Percentiles rank a stretch among this genome's conserved stretches.
phyloP scores from a whole-genome alignment of 73 alveolate species.

The Tetrahymena elliotti region DNA sequence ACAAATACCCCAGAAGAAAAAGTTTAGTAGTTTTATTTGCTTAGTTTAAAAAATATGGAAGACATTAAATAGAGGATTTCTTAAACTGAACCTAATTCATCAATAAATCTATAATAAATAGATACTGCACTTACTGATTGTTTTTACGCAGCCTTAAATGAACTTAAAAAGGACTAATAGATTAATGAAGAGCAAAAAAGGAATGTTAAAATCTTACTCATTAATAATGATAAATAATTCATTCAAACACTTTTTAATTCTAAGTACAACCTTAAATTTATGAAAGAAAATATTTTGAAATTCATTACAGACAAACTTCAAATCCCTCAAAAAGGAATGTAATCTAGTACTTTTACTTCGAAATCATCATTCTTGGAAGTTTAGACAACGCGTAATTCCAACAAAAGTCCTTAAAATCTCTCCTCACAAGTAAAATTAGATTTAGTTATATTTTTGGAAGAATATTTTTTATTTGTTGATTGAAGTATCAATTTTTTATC shows the following conservation, averaged over 20 bases:
- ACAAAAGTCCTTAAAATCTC: not conserved
- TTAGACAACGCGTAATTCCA: not conserved
- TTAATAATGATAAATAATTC: not conserved
- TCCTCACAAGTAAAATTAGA: not conserved
- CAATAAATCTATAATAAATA: not conserved
- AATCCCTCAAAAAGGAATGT: not conserved
- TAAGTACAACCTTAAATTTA: not conserved
- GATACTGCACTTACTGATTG: not conserved
- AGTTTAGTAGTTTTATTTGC: not conserved
- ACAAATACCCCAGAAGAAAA: not conserved
- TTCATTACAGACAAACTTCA: not conserved
- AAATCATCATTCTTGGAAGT: not conserved
- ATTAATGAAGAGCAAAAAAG: not conserved
- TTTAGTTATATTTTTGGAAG: not conserved
- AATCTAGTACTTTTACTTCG: not conserved
- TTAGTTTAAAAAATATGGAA: not conserved
- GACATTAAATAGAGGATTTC: not conserved
- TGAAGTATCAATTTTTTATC: not conserved
- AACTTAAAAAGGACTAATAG: not conserved
- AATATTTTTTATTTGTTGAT: not conserved
- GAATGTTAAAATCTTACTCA: not conserved
- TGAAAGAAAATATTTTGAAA: not conserved
- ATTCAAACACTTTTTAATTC: not conserved
- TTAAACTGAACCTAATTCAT: not conserved
- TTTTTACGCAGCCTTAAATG: not conserved